Conservation (phyloP, 2,329 filamentous ascomycete genomes). For the Penicillium sp. region DNA sequence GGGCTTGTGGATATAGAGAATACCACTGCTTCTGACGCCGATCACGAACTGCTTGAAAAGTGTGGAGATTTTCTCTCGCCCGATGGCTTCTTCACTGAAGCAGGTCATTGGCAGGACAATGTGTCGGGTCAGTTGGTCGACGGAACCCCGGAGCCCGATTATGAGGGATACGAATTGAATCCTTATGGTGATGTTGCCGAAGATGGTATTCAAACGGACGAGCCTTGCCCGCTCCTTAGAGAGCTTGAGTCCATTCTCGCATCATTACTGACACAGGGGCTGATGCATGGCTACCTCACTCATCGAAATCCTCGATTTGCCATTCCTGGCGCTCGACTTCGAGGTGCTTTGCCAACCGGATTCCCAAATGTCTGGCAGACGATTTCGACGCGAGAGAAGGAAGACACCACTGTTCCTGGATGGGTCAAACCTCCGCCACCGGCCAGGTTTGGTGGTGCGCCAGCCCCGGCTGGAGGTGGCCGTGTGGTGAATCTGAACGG, state of each 20-base stretch:
- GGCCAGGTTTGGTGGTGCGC: constrained; percentile 22
- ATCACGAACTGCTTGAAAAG: constrained; percentile 21
- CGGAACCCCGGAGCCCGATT: constrained; percentile 29
- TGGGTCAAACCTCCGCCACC: constrained; percentile 59
- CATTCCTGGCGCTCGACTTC: constrained; percentile 64
- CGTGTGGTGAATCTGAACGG: constrained; percentile 58
- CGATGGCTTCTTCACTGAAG: constrained; percentile 34
- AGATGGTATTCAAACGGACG: constrained; percentile 19
- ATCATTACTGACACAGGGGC: constrained; percentile 72
- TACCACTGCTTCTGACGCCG: constrained; percentile 5
- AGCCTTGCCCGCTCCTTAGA: constrained; percentile 47
- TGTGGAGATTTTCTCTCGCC: constrained; percentile 39
- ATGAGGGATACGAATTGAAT: constrained; percentile 49
- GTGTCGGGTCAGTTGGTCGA: constrained; percentile 25
- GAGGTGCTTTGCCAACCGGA: constrained; percentile 43
- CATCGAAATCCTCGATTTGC: constrained; percentile 75
- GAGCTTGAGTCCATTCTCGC: constrained; percentile 77
- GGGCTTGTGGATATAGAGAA: constrained; percentile 17
- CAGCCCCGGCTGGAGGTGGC: constrained; percentile 41
- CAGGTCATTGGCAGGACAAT: constrained; percentile 31
- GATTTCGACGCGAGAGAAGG: constrained; percentile 59
- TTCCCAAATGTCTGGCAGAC: constrained; percentile 74
- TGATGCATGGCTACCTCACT: constrained; percentile 80
- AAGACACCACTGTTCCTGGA: constrained; percentile 66
- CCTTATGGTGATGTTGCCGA: constrained; percentile 53